phyloP scores from a whole-genome alignment of 1,139 yeast species.

The Magnusiomyces fungicola region DNA sequence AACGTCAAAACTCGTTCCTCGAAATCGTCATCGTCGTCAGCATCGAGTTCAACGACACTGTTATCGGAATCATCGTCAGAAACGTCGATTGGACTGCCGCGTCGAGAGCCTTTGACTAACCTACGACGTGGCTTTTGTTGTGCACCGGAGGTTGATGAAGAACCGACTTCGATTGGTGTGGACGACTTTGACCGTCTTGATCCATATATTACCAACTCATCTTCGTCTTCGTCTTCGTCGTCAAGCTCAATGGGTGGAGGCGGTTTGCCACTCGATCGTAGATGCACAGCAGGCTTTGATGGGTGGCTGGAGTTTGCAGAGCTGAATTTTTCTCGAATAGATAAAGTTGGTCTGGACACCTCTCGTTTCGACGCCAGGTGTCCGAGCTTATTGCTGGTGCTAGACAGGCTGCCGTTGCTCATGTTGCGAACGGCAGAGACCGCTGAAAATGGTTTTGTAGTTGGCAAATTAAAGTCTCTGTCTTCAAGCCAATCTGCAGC shows the following conservation, averaged over 20 bases:
- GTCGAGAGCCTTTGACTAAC: not conserved
- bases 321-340: conserved; percentile 34
- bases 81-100: not conserved
- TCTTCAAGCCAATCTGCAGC: conserved; percentile 31
- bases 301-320: conserved; percentile 10
- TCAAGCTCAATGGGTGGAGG: not conserved
- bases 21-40: conserved; percentile 12
- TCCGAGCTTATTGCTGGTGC: conserved; percentile 13
- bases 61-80: not conserved
- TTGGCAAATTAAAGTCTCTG: conserved; percentile 15
- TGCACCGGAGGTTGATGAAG: not conserved
- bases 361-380: conserved; percentile 26
- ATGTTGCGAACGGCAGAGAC: conserved; percentile 7
- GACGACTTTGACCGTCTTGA: too few relatives aligned
- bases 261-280: conserved; percentile 4
- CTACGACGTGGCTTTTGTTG: not conserved
- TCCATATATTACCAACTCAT: too few relatives aligned
- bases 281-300: not conserved
- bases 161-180: too few relatives aligned
- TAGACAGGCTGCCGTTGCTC: conserved; percentile 6
- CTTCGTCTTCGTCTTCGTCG: not conserved
- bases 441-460: not conserved
- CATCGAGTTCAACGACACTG: conserved; percentile 2
- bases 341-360: conserved; percentile 26
- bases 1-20: conserved; percentile 56